Conservation (phyloP, 2,329 filamentous ascomycete species). For the Aspergillus aculeatus region DNA sequence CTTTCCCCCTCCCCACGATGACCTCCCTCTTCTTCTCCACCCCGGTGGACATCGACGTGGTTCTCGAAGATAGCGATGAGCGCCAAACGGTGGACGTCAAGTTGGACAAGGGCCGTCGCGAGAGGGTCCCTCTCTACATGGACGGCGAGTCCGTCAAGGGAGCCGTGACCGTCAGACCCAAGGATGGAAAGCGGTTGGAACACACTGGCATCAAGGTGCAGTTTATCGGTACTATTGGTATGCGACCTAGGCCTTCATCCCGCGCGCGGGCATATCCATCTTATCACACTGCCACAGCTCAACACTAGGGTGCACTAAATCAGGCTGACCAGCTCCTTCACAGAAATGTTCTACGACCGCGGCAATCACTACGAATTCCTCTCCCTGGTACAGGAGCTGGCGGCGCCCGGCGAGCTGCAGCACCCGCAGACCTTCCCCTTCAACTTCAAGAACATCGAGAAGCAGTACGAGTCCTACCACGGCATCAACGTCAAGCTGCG, state of each 20-base stretch:
- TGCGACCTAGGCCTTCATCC: slow-evolving; percentile 18
- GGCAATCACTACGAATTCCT: slow-evolving; percentile 99
- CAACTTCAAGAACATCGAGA: slow-evolving; percentile 99
- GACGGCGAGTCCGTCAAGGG: slow-evolving; percentile 98
- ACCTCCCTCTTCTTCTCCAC: slow-evolving; percentile 99
- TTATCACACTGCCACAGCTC: too few relatives aligned
- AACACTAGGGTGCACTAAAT: too few relatives aligned
- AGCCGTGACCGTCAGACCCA: slow-evolving; percentile 88
- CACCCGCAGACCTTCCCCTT: slow-evolving; percentile 98
- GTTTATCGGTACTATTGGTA: slow-evolving; percentile 97
- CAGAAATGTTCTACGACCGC: slow-evolving; percentile 99
- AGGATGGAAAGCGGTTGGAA: slow-evolving; percentile 96
- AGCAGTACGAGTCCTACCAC: slow-evolving; percentile 99
- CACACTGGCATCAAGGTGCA: slow-evolving; percentile 99
- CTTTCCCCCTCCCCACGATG: slow-evolving; percentile 55
- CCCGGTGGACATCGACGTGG: slow-evolving; percentile 97
- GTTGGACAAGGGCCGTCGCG: slow-evolving; percentile 94
- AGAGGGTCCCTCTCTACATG: slow-evolving; percentile 95
- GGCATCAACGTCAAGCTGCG: slow-evolving; percentile 99
- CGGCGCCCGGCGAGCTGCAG: slow-evolving; percentile 93
- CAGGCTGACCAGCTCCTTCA: not conserved
- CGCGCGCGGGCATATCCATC: too few relatives aligned
- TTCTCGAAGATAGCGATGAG: slow-evolving; percentile 92
- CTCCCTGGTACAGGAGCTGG: slow-evolving; percentile 92
- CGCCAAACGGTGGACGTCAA: slow-evolving; percentile 95